Base-by-base conservation (phyloP, 2,329 filamentous ascomycete genomes). In the Zymoseptoria ardabiliae region DNA sequence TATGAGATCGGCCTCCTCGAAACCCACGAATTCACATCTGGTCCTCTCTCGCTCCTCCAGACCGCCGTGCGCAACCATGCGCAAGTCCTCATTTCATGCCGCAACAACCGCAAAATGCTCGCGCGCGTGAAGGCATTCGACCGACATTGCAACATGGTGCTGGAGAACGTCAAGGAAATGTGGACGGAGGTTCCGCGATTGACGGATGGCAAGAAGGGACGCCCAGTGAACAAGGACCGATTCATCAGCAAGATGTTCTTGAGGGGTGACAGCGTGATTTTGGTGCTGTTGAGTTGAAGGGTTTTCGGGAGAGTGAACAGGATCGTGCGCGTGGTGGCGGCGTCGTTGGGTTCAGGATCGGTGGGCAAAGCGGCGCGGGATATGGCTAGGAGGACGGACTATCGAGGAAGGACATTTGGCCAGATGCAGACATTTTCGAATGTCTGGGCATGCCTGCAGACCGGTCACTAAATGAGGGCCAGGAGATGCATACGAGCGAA, bases 231-330 rank as follows among this genome's bases (percentile, higher is more conserved):
- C 80, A 97, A 97, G 85, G 94, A 99, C 77, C 83, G 94, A 50
- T 97, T 97, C 77, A 94, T 97, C 71, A 96, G 90, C 82, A 97
- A 97, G 81, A 93, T 97, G 92, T 95, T 96, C 75, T 76, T 96
- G 65, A 81, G 91, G 74, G 91, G 91, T 61, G 91, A 96, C 73
- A 91, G 88, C 52, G 91, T 96, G 66, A 93, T 96, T 70, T 79
- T 95, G 67, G 90, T 96, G 61, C 79, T 95, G 68, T 80, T 95
- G 72, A 93, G 89, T 79, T 63, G 63, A 65, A 61, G 20, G 35
- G 49, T 50, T 7, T 57, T 25, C 21, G 35, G 35, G 35, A 45
- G 35, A n/a, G 4, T 45, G 35, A n/a, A 45, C 4, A 5, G 35
- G 35, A 45, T 6, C 35, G 17, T n/a, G 2, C n/a, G 35, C 2